Evolutionary conservation across 2,329 filamentous ascomycete species (phyloP).

Genomic region (Fusarium caatingaense): DNA sequence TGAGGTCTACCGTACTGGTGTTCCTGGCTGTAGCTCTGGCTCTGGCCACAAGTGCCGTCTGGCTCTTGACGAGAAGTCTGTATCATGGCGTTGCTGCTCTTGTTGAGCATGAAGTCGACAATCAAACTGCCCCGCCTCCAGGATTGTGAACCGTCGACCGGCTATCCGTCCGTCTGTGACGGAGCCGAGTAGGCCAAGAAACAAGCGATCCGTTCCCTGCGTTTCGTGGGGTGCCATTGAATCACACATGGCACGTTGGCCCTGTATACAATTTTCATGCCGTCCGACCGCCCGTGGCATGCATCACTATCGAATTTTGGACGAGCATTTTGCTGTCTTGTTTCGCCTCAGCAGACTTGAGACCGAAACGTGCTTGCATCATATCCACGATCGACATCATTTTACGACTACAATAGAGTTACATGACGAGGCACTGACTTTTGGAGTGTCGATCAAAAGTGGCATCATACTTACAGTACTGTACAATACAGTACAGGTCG

Average conservation of each 20-base stretch:
- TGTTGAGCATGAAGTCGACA: slow-evolving; percentile 13
- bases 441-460: slow-evolving; percentile 16
- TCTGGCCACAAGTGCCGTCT: slow-evolving; percentile 21
- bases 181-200: neutral
- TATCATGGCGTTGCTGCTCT: slow-evolving; percentile 25
- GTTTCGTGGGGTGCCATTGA: slow-evolving; percentile 4
- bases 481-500: neutral
- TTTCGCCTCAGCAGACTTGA: neutral
- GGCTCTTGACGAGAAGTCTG: slow-evolving; percentile 31
- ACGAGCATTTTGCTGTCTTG: neutral
- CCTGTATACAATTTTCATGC: neutral
- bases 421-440: neutral
- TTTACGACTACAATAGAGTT: neutral
- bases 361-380: neutral
- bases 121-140: slow-evolving; percentile 18
- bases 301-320: neutral
- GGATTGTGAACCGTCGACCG: slow-evolving; percentile 1
- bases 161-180: neutral
- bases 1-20: slow-evolving; percentile 66
- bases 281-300: neutral
- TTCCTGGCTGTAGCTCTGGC: slow-evolving; percentile 54
- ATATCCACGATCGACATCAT: neutral
- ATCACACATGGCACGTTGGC: neutral
- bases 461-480: slow-evolving; percentile 2
- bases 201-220: neutral